Percentiles rank a stretch among this genome's conserved stretches.
Conservation (phyloP, 192 early-diverging fungal genomes). For the Rhizophagus clarus region DNA sequence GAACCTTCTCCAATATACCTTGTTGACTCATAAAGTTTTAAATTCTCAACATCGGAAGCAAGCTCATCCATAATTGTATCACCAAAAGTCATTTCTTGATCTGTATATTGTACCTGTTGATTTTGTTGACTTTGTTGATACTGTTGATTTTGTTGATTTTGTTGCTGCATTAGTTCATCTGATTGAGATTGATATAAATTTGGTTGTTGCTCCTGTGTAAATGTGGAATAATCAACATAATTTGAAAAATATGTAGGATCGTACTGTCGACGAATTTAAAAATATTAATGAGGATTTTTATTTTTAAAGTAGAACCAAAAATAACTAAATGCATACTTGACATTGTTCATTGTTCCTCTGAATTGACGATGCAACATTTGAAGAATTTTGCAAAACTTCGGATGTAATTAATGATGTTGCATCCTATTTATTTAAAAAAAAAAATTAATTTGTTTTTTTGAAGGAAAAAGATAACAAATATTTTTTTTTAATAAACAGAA, state of each 20-base stretch:
- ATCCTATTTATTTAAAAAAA: background rate
- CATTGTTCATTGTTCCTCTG: background rate
- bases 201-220: background rate
- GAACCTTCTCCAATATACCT: slow-evolving; percentile 30
- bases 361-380: slow-evolving; percentile 14
- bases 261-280: slow-evolving; percentile 11
- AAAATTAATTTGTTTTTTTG: background rate
- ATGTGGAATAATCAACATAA: slow-evolving; percentile 3
- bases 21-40: slow-evolving; percentile 19
- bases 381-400: background rate
- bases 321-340: background rate
- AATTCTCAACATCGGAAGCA: background rate
- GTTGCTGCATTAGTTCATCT: background rate
- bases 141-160: background rate
- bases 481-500: background rate
- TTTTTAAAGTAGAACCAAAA: background rate
- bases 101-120: background rate
- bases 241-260: slow-evolving; percentile 31
- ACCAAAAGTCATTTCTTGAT: background rate
- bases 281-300: no score
- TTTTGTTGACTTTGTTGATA: background rate
- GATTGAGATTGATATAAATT: background rate
- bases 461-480: no score
- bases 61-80: slow-evolving; percentile 9
- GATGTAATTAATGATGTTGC: background rate